A percentile compares a stretch with the other conserved stretches of the same genome.
Conservation (phyloP, 352 stramenopile genomes). For the Phytophthora pseudosyringae region DNA sequence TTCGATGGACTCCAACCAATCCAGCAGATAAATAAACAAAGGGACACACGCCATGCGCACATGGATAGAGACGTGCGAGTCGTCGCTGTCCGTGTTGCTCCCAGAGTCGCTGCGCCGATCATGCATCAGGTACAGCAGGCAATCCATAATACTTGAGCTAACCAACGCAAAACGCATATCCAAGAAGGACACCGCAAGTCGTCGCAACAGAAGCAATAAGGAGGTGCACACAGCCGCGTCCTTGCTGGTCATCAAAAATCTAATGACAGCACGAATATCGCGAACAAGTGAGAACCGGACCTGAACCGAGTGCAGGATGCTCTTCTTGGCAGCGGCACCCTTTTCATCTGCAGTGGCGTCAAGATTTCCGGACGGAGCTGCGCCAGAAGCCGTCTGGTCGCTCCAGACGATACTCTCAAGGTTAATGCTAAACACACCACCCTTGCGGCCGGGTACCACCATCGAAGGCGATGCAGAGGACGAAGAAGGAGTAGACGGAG, state of each 20-base stretch:
- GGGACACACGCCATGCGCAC: conserved; percentile 67
- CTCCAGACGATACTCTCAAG: conserved; percentile 87
- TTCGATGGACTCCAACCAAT: conserved; percentile 87
- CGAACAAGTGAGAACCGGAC: conserved; percentile 79
- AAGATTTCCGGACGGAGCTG: conserved; percentile 14
- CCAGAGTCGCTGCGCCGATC: conserved; percentile 22
- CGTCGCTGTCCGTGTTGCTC: conserved; percentile 5
- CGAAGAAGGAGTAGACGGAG: conserved; percentile 25
- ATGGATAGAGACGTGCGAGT: conserved; percentile 30
- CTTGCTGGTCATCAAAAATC: conserved; percentile 66
- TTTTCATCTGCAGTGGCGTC: conserved; percentile 37
- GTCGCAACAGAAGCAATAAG: conserved; percentile 62
- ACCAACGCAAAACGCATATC: conserved; percentile 78
- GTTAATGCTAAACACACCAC: conserved; percentile 78
- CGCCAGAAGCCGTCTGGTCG: conserved; percentile 45
- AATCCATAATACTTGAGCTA: conserved; percentile 82
- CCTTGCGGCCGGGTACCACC: conserved; percentile 41
- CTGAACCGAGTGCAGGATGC: conserved; percentile 53
- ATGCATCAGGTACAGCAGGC: conserved; percentile 66
- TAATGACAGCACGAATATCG: conserved; percentile 65
- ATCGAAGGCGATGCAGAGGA: conserved; percentile 33
- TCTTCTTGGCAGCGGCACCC: conserved; percentile 23
- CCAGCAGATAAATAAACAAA: conserved; percentile 73
- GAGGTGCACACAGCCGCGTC: conserved; percentile 58
- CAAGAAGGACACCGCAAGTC: conserved; percentile 70